Conservation (phyloP, 331 rosid genomes). For the Cucumis variabilis region DNA sequence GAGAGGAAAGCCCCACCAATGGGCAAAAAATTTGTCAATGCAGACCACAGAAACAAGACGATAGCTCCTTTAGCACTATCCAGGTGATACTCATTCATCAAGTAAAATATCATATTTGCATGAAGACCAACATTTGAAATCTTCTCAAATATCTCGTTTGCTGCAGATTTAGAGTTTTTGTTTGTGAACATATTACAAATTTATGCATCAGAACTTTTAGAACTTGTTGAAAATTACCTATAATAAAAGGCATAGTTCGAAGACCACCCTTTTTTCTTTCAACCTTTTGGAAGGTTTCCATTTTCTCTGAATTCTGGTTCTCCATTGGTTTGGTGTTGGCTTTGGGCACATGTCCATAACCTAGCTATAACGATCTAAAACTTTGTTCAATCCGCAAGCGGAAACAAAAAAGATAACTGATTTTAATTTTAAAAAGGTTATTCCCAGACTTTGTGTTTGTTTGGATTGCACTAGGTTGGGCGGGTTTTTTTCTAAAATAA, state of each 20-base stretch:
- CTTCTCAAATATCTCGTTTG: slow-evolving; percentile 74
- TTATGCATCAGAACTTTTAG: not conserved
- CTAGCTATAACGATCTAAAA: slow-evolving; percentile 4
- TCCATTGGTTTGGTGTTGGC: slow-evolving; percentile 46
- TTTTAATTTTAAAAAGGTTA: not conserved
- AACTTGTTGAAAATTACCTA: slow-evolving; percentile 45
- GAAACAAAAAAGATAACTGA: not conserved
- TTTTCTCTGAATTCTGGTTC: slow-evolving; percentile 34
- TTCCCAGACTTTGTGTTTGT: not conserved
- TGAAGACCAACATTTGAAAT: slow-evolving; percentile 71
- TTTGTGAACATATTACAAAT: not conserved
- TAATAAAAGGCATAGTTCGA: slow-evolving; percentile 77
- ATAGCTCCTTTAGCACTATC: slow-evolving; percentile 51
- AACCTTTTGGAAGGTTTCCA: slow-evolving; percentile 38
- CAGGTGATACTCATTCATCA: slow-evolving; percentile 53
- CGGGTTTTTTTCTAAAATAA: not conserved
- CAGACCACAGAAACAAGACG: slow-evolving; percentile 59
- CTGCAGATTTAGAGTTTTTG: slow-evolving; percentile 39
- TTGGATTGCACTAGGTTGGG: slow-evolving; percentile 25
- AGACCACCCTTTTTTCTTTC: slow-evolving; percentile 67
- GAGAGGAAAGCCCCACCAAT: slow-evolving; percentile 83
- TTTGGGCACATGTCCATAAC: slow-evolving; percentile 10
- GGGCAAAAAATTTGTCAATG: slow-evolving; percentile 51
- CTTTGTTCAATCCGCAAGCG: slow-evolving; percentile 28
- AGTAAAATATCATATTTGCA: slow-evolving; percentile 66